Evolutionary conservation across 1,284 basidiomycete species (phyloP).

Genomic region (Heliocybe sulcata): DNA sequence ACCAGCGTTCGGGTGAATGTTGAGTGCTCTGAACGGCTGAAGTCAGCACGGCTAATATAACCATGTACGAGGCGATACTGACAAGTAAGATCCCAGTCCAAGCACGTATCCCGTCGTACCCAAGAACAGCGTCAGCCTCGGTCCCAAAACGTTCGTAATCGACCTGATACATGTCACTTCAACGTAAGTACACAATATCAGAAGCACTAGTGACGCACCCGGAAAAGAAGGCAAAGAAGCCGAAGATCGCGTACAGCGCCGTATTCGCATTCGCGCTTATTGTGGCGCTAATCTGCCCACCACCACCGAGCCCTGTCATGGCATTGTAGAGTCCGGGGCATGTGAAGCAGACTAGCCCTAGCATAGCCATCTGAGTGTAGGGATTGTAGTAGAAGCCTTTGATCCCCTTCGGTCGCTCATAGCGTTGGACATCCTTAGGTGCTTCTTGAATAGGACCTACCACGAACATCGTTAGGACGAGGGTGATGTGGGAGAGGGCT

Average conservation of each 20-base stretch:
- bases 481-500: neutral
- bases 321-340: conserved; percentile 47
- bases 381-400: neutral
- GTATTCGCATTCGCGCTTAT: conserved; percentile 34
- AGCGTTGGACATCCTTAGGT: neutral
- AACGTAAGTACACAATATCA: conserved; percentile 31
- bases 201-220: neutral
- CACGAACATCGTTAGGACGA: neutral
- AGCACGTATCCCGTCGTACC: neutral
- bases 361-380: neutral
- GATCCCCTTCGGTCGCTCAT: neutral
- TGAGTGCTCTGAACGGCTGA: neutral
- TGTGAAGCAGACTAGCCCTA: conserved; percentile 25
- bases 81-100: neutral
- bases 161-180: conserved; percentile 26
- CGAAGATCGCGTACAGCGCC: conserved; percentile 38
- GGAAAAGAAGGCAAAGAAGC: conserved; percentile 33
- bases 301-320: conserved; percentile 37
- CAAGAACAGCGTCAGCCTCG: neutral
- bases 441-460: neutral
- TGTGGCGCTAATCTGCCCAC: conserved; percentile 33
- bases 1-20: neutral
- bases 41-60: neutral
- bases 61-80: neutral
- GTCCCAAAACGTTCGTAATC: neutral